phyloP scores from a whole-genome alignment of 768 basidiomycete genomes.

The Hydnomerulius pinastri region DNA sequence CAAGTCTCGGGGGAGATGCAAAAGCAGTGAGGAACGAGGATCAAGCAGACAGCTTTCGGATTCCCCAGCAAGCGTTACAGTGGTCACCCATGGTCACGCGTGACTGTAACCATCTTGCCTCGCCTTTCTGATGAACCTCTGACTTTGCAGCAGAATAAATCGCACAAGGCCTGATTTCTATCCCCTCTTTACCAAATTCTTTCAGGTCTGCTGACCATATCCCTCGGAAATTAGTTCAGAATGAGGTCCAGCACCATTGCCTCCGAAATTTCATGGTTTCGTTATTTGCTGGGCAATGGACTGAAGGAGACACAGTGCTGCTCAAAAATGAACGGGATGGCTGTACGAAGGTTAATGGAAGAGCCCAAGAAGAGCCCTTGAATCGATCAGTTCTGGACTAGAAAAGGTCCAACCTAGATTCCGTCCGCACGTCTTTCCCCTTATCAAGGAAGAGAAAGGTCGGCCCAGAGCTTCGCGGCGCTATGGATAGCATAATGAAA shows the following conservation, averaged over 20 bases:
- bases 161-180: background rate
- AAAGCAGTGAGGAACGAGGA: constrained; percentile 19
- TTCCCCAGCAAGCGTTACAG: constrained; percentile 10
- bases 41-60: constrained; percentile 12
- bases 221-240: constrained; percentile 1
- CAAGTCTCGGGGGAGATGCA: constrained; percentile 1
- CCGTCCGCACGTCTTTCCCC: background rate
- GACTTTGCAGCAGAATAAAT: background rate
- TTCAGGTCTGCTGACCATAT: background rate
- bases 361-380: no score
- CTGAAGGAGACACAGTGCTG: no score
- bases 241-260: no score
- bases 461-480: background rate
- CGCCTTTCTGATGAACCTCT: constrained; percentile 12
- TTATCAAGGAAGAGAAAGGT: background rate
- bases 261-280: no score
- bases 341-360: no score
- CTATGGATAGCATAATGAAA: background rate
- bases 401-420: background rate
- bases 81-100: constrained; percentile 8
- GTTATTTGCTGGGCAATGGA: no score
- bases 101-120: constrained; percentile 27
- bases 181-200: background rate
- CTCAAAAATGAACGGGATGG: no score
- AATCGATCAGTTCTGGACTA: background rate